A percentile compares a stretch with the other conserved stretches of the same genome.
These are phyloP conservation scores for Candida succiphila DNA, from an alignment of 805 yeast genomes.

Conservation along the genomic window DNA sequence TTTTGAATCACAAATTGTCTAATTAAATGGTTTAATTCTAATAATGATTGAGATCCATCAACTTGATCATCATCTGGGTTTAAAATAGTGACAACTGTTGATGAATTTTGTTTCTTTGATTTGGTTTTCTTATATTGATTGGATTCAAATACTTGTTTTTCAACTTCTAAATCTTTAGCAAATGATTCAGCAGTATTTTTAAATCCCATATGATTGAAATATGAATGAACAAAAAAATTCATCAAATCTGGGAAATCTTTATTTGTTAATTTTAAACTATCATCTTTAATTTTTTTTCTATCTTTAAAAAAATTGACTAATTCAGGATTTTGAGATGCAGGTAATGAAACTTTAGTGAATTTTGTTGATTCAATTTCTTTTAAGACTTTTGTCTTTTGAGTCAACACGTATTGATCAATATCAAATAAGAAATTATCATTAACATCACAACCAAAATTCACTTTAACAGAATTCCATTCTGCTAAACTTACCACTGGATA, in stretches of 20 bases:
- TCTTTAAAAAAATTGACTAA: constrained; percentile 3
- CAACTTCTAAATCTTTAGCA: constrained; percentile 30
- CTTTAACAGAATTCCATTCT: constrained; percentile 29
- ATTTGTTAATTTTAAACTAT: constrained; percentile 3
- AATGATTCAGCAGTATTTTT: constrained; percentile 44
- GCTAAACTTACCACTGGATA: constrained; percentile 43
- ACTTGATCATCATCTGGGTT: no score
- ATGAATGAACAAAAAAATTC: constrained; percentile 30
- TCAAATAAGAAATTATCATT: constrained; percentile 34
- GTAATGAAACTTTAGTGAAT: constrained; percentile 7
- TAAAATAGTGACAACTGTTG: no score
- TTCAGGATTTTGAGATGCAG: constrained; percentile 10
- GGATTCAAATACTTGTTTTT: constrained; percentile 13
- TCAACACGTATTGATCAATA: constrained; percentile 34
- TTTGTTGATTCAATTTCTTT: constrained; percentile 10
- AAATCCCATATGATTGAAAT: constrained; percentile 51
- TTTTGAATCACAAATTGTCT: constrained; percentile 30
- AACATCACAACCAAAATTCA: constrained; percentile 42
- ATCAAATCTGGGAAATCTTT: constrained; percentile 17
- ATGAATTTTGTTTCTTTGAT: no score
- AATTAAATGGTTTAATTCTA: constrained; percentile 32
- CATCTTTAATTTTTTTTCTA: not conserved
- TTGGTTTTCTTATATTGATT: no score
- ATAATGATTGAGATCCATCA: no score
- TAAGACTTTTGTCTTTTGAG: constrained; percentile 21